A percentile compares a stretch with the other conserved stretches of the same genome.
phyloP scores from a whole-genome alignment of 257 asterid genomes.

The Nicotiana noctiflora region DNA sequence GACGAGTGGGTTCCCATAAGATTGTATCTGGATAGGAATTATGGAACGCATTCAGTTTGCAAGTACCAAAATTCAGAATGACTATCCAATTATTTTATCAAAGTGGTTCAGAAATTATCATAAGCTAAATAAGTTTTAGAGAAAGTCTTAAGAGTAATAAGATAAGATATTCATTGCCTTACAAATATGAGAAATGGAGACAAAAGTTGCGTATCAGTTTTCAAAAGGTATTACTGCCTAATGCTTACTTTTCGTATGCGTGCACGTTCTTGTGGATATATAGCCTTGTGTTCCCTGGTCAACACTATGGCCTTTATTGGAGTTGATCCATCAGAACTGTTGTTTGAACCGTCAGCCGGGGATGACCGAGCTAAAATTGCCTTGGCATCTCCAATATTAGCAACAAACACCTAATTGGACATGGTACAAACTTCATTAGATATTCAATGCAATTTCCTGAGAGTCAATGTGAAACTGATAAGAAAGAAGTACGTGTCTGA shows the following conservation, averaged over 20 bases:
- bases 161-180: background rate
- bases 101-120: background rate
- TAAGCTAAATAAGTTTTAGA: background rate
- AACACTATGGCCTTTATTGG: constrained; percentile 67
- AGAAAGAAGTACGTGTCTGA: background rate
- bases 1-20: background rate
- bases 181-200: background rate
- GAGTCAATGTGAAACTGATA: background rate
- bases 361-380: constrained; percentile 81
- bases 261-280: constrained; percentile 84
- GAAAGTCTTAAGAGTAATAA: background rate
- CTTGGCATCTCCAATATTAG: constrained; percentile 90
- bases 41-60: background rate
- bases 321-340: constrained; percentile 23
- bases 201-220: background rate
- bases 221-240: background rate
- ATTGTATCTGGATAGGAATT: background rate
- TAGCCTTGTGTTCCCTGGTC: constrained; percentile 90
- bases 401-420: constrained; percentile 64
- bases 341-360: constrained; percentile 34
- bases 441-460: background rate
- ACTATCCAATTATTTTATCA: background rate
- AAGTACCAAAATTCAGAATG: background rate
- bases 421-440: background rate
- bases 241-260: constrained; percentile 72